Percentiles rank a stretch among this genome's conserved stretches.
phyloP scores from a whole-genome alignment of 1,139 yeast species.

The Saccharomyces pastorianus region DNA sequence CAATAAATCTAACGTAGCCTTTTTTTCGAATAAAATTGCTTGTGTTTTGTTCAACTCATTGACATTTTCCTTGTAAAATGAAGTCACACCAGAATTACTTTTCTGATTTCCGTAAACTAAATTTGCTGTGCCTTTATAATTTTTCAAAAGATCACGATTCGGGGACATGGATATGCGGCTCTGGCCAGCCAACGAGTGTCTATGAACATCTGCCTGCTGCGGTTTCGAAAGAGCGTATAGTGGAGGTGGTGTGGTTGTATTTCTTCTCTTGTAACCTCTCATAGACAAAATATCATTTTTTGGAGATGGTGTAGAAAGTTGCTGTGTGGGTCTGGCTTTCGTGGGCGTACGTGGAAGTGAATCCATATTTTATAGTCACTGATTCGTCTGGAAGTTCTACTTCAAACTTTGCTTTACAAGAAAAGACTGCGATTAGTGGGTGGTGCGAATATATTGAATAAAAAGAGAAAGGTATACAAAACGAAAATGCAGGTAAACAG shows the following conservation, averaged over 20 bases:
- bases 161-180: background rate
- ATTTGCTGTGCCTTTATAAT: background rate
- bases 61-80: constrained; percentile 28
- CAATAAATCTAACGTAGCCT: constrained; percentile 22
- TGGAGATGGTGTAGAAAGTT: constrained; percentile 5
- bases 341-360: constrained; percentile 1
- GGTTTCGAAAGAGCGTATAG: background rate
- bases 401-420: background rate
- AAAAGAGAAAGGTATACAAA: background rate
- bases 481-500: background rate
- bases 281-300: constrained; percentile 2
- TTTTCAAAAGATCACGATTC: background rate
- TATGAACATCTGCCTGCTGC: constrained; percentile 1
- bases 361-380: background rate
- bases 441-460: background rate
- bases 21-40: constrained; percentile 23
- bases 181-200: constrained; percentile 1
- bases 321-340: background rate
- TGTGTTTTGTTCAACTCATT: constrained; percentile 26
- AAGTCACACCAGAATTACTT: constrained; percentile 11
- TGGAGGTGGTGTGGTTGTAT: constrained; percentile 8
- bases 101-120: background rate
- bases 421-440: background rate
- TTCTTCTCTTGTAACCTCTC: constrained; percentile 6
- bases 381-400: background rate